Percentiles rank a stretch among this genome's conserved stretches.
Evolutionary conservation across 2,329 filamentous ascomycete genomes (phyloP).

Genomic region (Penicillium sclerotigenum): DNA sequence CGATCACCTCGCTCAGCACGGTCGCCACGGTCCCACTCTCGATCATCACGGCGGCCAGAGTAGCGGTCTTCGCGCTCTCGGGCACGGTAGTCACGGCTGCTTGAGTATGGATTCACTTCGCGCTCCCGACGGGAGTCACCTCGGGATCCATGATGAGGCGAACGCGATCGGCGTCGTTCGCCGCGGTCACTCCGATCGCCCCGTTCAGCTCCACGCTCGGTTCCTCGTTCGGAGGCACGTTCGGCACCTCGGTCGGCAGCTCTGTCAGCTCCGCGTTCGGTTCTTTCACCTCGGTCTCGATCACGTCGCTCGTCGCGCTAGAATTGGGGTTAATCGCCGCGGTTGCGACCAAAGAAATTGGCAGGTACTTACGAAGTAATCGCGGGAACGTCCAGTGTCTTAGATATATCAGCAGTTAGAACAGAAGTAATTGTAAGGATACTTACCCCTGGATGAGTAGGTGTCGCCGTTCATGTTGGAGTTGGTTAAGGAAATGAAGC

Average conservation of each 20-base stretch:
- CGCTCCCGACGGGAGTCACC: conserved; percentile 64
- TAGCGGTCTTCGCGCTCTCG: conserved; percentile 93
- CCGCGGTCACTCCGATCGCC: conserved; percentile 47
- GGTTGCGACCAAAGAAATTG: conserved; percentile 3
- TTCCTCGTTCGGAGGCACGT: conserved; percentile 38
- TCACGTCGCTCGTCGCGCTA: conserved; percentile 50
- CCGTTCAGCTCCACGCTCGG: conserved; percentile 44
- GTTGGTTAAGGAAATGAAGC: conserved; percentile 20
- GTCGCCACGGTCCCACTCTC: conserved; percentile 58
- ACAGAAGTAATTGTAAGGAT: not conserved
- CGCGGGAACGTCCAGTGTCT: conserved; percentile 54
- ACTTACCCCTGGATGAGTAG: conserved; percentile 73
- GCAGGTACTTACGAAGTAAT: conserved; percentile 50
- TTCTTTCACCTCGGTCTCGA: conserved; percentile 38
- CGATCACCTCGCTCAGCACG: conserved; percentile 17
- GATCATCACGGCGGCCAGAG: conserved; percentile 67
- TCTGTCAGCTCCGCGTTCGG: conserved; percentile 42
- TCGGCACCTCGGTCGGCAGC: conserved; percentile 51
- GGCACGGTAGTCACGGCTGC: conserved; percentile 87
- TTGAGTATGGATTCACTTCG: conserved; percentile 83
- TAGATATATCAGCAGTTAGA: conserved; percentile 26
- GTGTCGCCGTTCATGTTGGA: conserved; percentile 77
- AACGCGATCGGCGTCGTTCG: conserved; percentile 77
- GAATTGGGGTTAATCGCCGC: conserved; percentile 20
- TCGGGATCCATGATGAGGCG: conserved; percentile 70